Conservation (phyloP, 2,329 filamentous ascomycete genomes). For the Fusarium sterilihyphosum region DNA sequence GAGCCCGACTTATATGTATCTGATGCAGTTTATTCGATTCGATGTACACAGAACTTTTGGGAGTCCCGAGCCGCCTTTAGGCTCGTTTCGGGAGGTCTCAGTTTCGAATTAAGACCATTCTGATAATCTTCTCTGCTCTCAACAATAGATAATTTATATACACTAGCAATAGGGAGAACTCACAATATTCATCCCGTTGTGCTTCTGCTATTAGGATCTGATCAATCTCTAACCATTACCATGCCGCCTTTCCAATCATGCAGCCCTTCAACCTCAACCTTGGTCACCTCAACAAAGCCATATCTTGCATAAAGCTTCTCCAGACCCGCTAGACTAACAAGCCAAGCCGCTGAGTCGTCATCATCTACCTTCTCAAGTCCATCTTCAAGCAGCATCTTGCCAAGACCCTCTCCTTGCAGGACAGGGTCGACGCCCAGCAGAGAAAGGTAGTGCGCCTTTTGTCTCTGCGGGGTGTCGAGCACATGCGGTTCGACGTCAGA, state of each 20-base stretch:
- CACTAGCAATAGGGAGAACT: fast-evolving
- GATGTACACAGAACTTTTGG: not conserved
- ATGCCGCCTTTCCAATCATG: constrained; percentile 2
- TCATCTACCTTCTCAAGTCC: not conserved
- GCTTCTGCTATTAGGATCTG: fast-evolving
- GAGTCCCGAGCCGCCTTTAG: fast-evolving
- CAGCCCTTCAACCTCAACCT: not conserved
- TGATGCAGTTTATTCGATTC: not conserved
- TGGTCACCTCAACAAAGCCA: not conserved
- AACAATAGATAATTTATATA: fast-evolving
- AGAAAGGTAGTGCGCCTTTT: not conserved
- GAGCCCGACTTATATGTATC: fast-evolving
- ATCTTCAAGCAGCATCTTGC: not conserved
- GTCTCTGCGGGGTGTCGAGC: not conserved
- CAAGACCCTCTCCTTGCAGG: constrained; percentile 1
- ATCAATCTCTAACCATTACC: constrained; percentile 1
- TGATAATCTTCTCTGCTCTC: too few relatives aligned
- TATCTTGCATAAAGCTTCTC: not conserved
- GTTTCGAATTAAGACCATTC: not conserved
- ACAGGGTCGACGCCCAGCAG: not conserved
- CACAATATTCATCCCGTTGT: fast-evolving
- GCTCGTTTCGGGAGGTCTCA: not conserved
- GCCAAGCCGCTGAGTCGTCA: not conserved
- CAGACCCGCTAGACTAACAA: not conserved
- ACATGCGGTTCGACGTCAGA: not conserved